Conservation (phyloP, 1,139 yeast species). For the Pichia sp. region DNA sequence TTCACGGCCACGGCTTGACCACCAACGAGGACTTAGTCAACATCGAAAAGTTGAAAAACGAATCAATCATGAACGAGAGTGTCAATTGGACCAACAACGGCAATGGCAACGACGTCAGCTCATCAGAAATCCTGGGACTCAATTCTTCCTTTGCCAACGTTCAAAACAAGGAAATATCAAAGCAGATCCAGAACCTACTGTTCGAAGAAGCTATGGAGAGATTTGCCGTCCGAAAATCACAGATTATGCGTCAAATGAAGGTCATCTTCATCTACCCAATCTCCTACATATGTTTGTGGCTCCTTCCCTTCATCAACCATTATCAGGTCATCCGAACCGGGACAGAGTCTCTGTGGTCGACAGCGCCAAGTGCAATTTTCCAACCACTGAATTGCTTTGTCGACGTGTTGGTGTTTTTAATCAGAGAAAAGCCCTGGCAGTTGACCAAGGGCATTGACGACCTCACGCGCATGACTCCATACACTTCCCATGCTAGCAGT, state of each 20-base stretch:
- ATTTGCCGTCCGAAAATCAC: constrained; percentile 57
- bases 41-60: constrained; percentile 19
- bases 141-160: background rate
- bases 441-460: constrained; percentile 21
- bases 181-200: constrained; percentile 38
- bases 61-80: constrained; percentile 13
- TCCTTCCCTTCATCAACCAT: constrained; percentile 66
- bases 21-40: constrained; percentile 27
- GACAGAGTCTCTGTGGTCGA: constrained; percentile 48
- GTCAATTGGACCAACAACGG: constrained; percentile 23
- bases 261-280: constrained; percentile 80
- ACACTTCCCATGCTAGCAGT: background rate
- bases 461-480: constrained; percentile 9
- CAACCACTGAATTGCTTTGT: constrained; percentile 79
- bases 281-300: constrained; percentile 76
- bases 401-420: constrained; percentile 70
- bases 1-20: constrained; percentile 27
- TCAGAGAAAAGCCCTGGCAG: constrained; percentile 65
- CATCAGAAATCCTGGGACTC: constrained; percentile 20
- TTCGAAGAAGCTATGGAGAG: constrained; percentile 58
- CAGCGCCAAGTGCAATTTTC: constrained; percentile 65
- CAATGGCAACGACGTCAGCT: constrained; percentile 3
- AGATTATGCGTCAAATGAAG: constrained; percentile 74
- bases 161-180: constrained; percentile 22
- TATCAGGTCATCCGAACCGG: constrained; percentile 46